phyloP scores from a whole-genome alignment of 2,329 filamentous ascomycete species.

The Sphaerulina populicola region DNA sequence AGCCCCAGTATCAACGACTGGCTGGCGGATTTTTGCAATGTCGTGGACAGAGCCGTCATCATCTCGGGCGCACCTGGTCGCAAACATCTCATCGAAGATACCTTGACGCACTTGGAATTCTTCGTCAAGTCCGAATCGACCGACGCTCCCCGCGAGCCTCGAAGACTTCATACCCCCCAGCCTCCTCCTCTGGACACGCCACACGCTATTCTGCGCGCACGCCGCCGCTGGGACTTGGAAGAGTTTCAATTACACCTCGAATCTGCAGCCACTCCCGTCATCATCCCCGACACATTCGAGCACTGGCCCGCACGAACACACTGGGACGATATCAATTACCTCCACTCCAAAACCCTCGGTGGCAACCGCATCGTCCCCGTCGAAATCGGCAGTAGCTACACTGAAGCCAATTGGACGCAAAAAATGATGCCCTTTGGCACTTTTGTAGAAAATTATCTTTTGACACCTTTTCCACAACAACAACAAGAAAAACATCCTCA shows the following conservation, averaged over 20 bases:
- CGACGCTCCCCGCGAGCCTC: not conserved
- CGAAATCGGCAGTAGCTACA: constrained; percentile 75
- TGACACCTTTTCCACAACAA: no score
- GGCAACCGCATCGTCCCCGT: constrained; percentile 58
- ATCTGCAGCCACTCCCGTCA: constrained; percentile 45
- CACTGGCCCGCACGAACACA: constrained; percentile 72
- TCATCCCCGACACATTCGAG: constrained; percentile 58
- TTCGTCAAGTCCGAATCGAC: constrained; percentile 11
- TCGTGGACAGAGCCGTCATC: constrained; percentile 69
- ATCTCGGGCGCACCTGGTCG: constrained; percentile 59
- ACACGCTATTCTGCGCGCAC: constrained; percentile 6
- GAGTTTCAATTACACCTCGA: constrained; percentile 28
- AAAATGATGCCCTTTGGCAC: constrained; percentile 64
- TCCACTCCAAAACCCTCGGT: constrained; percentile 63
- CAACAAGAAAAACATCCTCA: no score
- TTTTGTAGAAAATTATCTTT: constrained; percentile 59
- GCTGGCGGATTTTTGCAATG: constrained; percentile 46
- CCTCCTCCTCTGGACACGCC: constrained; percentile 13
- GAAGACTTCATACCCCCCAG: constrained; percentile 7
- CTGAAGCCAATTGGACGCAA: constrained; percentile 77
- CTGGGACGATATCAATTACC: constrained; percentile 68
- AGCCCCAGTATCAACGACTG: not conserved
- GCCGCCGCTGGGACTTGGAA: constrained; percentile 18
- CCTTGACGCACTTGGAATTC: constrained; percentile 45
- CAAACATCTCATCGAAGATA: constrained; percentile 39